Evolutionary conservation across 1,284 basidiomycete species (phyloP), one percentile per base, ranked within the genome.

Genomic region (Fomitiporia mediterranea): DNA sequence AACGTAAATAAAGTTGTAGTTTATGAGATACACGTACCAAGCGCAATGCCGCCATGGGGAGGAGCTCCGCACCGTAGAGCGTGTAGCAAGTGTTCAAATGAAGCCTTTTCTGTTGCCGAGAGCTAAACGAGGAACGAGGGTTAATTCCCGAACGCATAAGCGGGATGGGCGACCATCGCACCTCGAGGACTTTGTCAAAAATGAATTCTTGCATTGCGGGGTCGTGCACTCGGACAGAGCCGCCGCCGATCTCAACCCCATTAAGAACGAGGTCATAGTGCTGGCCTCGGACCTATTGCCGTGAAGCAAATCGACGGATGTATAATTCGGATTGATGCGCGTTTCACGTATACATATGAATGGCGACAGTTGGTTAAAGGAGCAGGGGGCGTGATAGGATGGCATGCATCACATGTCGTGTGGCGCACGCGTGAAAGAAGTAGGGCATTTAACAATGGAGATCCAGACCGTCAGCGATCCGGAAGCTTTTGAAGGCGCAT

Each of bases 201-300:
- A 98, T 84, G 65, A 83, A 77, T 60, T 92, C 85, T 67, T 98
- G 94, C 81, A 97, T 83, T 32, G 67, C 69, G 1, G 89, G 81
- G 69, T 96, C 92, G 68, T 98, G 94, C 38, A 98, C 84, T 63
- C 94, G 84, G 56, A 98, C 94, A 30, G 89, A 92, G 9, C 94
- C 94, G 28, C 94, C 94, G 25, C 93, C 94, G 61, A 98, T 89
- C 74, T 98, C 94, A 57, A 88, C 81, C 2, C 94, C 95, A 69
- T 98, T 92, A 58, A 98, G 71, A n/a, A 98, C 94, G 42, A 98
- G 85, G 74, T 98, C 94, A 67, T 98, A 98, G 71, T 98, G 95
- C 70, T 98, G 94, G 1, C 94, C 94, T 48, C 92, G 83, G 62
- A 94, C 86, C 88, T 91, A 61, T 13, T 38, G 34, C 8, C 13